Conservation (phyloP, 768 basidiomycete genomes). For the Clitopilus passeckerianus region DNA sequence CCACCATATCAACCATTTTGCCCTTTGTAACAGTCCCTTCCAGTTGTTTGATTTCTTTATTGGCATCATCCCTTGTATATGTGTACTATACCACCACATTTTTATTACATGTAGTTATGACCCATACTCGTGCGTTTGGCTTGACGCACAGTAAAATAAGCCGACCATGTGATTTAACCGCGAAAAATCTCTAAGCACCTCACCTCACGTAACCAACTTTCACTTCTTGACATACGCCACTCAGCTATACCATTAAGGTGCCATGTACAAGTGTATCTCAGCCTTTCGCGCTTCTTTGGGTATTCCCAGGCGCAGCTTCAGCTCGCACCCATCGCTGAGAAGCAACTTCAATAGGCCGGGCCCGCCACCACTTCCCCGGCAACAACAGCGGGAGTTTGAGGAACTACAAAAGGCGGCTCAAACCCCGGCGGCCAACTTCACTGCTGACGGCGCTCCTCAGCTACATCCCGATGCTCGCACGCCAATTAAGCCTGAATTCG, state of each 20-base stretch:
- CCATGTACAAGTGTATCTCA: background rate
- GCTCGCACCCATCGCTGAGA: slow-evolving; percentile 15
- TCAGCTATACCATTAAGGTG: background rate
- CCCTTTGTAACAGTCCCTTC: background rate
- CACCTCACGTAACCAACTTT: background rate
- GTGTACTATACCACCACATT: slow-evolving; percentile 2
- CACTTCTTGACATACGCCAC: background rate
- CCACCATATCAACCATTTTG: no score
- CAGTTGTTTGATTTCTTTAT: slow-evolving; percentile 27
- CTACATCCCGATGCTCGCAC: slow-evolving; percentile 68
- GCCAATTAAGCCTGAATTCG: slow-evolving; percentile 62
- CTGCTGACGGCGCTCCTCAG: slow-evolving; percentile 27
- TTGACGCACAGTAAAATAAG: background rate
- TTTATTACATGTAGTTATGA: background rate
- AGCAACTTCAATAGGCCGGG: slow-evolving; percentile 48
- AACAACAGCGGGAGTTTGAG: slow-evolving; percentile 84
- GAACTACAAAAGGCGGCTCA: slow-evolving; percentile 67
- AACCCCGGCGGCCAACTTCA: slow-evolving; percentile 22
- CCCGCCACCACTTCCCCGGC: slow-evolving; percentile 70
- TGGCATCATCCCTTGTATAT: slow-evolving; percentile 81
- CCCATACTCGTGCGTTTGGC: background rate
- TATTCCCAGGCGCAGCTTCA: slow-evolving; percentile 27
- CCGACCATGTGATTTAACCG: background rate
- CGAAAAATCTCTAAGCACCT: background rate
- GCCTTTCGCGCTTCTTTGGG: background rate